Evolutionary conservation across 495 filamentous ascomycete species (phyloP), one percentile per base, ranked within the genome.

Genomic region (Staphylotrichum tortipilum): DNA sequence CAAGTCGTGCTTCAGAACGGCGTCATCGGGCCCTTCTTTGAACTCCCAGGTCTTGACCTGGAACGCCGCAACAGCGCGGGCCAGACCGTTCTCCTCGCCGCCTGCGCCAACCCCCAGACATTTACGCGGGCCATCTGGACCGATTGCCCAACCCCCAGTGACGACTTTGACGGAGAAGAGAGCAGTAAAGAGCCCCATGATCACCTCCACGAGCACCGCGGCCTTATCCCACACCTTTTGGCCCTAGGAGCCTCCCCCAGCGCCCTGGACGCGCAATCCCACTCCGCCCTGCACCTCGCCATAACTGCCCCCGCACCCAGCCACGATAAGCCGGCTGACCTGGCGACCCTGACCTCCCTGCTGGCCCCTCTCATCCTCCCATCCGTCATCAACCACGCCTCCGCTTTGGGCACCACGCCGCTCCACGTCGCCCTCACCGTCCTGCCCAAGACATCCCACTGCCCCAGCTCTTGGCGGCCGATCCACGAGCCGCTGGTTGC

Each of bases 381-480:
- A n/a, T 42, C 37, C 1, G 47, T 60, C 21, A 22, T 52, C 1
- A 36, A 46, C 18, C 56, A 62, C 35, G 39, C 24, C n/a, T 48
- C 59, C 17, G 19, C 40, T 7, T 49, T 43, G 7, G 35, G 26
- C 18, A 44, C 33, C 2, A 54, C 49, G 0, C 56, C 59, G 3
- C 48, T 60, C 1, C 56, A 62, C 21, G 29, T 33, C 23, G 59
- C 57, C 12, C 28, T 62, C 22, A 10, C n/a, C n/a, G n/a, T n/a
- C n/a, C n/a, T n/a, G n/a, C n/a, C n/a, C n/a, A n/a, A n/a, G n/a
- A n/a, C n/a, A n/a, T n/a, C n/a, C n/a, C n/a, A n/a, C n/a, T n/a
- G n/a, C n/a, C n/a, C n/a, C 47, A 10, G 22, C 28, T 2, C n/a
- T 34, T 8, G 3, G 19, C 22, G 30, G 33, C n/a, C 31, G 30